These are phyloP conservation scores for Aspergillus homomorphus DNA, from an alignment of 495 filamentous ascomycete species.

Conservation along the genomic window DNA sequence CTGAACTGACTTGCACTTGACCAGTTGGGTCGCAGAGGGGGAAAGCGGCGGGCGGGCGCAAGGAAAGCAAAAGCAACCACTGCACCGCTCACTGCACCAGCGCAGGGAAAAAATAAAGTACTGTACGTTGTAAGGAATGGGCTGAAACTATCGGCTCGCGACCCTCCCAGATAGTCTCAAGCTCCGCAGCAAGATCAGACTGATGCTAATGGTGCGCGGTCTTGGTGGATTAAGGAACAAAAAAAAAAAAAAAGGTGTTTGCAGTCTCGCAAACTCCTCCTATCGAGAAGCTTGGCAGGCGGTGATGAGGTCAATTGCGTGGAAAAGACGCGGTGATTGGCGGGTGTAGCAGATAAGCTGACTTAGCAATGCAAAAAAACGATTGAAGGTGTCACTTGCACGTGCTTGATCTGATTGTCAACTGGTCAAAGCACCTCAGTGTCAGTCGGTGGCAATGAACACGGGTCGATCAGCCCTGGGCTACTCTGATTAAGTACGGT, in stretches of 20 bases:
- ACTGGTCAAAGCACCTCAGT: background rate
- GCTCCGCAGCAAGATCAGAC: background rate
- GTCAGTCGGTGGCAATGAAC: no score
- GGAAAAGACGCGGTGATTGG: slow-evolving; percentile 20
- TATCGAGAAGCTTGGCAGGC: slow-evolving; percentile 18
- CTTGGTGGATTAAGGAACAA: background rate
- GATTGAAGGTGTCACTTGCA: slow-evolving; percentile 8
- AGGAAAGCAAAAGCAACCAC: slow-evolving; percentile 2
- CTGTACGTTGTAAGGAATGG: background rate
- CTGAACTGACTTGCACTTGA: no score
- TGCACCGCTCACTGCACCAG: no score
- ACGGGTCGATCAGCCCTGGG: no score
- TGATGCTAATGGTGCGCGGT: background rate
- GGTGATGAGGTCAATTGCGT: slow-evolving; percentile 24
- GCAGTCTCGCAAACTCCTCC: slow-evolving; percentile 11
- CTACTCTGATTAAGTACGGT: no score
- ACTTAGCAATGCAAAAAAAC: no score
- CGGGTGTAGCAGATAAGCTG: background rate
- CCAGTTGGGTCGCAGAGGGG: slow-evolving; percentile 5
- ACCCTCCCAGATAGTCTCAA: background rate
- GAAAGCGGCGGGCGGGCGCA: slow-evolving; percentile 12
- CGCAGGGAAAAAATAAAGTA: slow-evolving; percentile 2
- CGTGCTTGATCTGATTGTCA: background rate
- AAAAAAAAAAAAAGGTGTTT: background rate
- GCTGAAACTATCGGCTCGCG: background rate